Base-by-base conservation (phyloP, 208 protist genomes). In the Trypanosoma congolense region DNA sequence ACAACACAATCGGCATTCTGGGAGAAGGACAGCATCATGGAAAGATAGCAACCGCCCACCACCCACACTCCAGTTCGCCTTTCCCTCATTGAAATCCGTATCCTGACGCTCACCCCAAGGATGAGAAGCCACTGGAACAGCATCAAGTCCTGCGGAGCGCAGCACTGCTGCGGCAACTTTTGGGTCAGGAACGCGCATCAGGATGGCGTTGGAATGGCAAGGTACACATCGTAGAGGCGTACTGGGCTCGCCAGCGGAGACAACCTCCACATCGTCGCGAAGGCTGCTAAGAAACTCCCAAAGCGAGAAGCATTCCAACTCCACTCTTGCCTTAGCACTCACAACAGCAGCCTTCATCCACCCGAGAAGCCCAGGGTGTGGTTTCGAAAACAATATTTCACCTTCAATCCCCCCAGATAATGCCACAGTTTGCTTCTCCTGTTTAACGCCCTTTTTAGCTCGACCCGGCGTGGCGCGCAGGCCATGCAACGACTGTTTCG, bases 211-310 rank as follows among this genome's bases (percentile, higher is more conserved):
- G 14, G 60, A 43, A 19, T 47, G 41, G 12, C 48, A 42, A 40
- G 49, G 43, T 8, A 74, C 73, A 29, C 67, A 70, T 4, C 19
- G 45, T 36, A 29, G 43, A 12, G 73, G 73, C 22, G 53, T 53
- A 4, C 19, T 22, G n/a, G 67, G 53, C 46, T 79, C 65, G 4
- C 73, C 67, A 31, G 56, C 61, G 0, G 66, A 75, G 3, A 79
- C 54, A 35, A 79, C 61, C 22, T 64, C 50, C 25, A 79, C 49
- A 44, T 62, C 46, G 28, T 38, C 47, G 19, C 60, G 71, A 26
- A 77, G 29, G n/a, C 24, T 14, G 25, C 14, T 35, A n/a, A 73
- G 41, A 51, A 77, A 73, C 10, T 62, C 47, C 71, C 71, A 77
- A 16, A 77, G 42, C 5, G 56, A 66, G 10, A 61, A 24, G 30